Evolutionary conservation across 208 protist species (phyloP).

Genomic region (Trypanosoma congolense): DNA sequence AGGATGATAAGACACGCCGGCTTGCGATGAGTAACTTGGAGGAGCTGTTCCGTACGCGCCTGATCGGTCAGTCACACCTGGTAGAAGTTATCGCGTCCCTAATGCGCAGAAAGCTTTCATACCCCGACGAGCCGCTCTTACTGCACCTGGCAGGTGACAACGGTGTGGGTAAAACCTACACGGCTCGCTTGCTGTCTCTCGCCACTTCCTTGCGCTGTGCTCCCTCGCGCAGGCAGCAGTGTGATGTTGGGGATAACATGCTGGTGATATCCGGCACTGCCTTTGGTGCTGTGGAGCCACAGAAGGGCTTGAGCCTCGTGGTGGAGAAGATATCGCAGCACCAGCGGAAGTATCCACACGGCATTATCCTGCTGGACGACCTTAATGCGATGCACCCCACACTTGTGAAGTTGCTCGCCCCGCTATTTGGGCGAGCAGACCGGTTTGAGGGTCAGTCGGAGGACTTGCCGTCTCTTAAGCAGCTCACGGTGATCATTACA

Average conservation of each 20-base stretch:
- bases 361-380: conserved; percentile 79
- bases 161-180: conserved; percentile 76
- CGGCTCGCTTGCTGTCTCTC: conserved; percentile 53
- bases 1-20: conserved; percentile 28
- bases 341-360: conserved; percentile 53
- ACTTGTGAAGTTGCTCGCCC: conserved; percentile 46
- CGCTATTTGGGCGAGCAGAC: conserved; percentile 61
- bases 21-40: conserved; percentile 34
- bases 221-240: conserved; percentile 21
- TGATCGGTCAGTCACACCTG: conserved; percentile 61
- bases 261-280: conserved; percentile 59
- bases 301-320: conserved; percentile 23
- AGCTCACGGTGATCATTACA: conserved; percentile 67
- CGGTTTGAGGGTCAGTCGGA: conserved; percentile 65
- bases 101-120: conserved; percentile 55
- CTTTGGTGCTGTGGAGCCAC: conserved; percentile 38
- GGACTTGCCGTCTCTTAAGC: conserved; percentile 32
- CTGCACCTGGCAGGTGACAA: conserved; percentile 82
- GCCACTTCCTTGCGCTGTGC: conserved; percentile 41
- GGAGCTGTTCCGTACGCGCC: conserved; percentile 36
- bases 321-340: conserved; percentile 41
- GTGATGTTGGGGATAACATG: conserved; percentile 59
- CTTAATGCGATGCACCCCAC: conserved; percentile 50
- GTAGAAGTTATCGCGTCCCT: conserved; percentile 31
- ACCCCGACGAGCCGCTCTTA: conserved; percentile 54